Conservation (phyloP, 2,329 filamentous ascomycete species). For the Pseudocercospora eumusae region DNA sequence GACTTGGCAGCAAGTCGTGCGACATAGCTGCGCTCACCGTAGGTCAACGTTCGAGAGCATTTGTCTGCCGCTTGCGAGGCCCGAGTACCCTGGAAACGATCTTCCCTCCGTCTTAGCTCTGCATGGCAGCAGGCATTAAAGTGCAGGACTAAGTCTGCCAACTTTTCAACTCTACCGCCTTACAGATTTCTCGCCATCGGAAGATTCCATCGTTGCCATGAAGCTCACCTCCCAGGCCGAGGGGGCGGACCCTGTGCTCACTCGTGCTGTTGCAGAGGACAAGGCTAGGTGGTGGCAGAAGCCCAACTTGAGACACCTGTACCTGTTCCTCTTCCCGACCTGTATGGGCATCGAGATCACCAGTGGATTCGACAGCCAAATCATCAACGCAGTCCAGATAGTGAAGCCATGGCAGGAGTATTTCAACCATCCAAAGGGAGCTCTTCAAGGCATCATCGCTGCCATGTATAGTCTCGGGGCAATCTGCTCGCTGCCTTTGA, state of each 20-base stretch:
- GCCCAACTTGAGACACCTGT: conserved; percentile 59
- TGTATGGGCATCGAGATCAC: conserved; percentile 66
- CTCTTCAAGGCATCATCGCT: conserved; percentile 57
- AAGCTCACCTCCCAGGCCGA: conserved; percentile 19
- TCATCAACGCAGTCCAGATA: conserved; percentile 36
- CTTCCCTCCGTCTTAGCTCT: conserved; percentile 1
- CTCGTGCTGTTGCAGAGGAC: conserved; percentile 42
- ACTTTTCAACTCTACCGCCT: not conserved
- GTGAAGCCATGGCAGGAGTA: conserved; percentile 29
- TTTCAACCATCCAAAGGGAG: conserved; percentile 50
- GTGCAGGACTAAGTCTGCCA: not conserved
- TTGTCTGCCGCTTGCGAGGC: not conserved
- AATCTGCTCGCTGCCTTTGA: conserved; percentile 59
- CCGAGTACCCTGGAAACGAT: not conserved
- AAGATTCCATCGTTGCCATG: not conserved
- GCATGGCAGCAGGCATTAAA: conserved; percentile 3
- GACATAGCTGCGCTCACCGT: not conserved
- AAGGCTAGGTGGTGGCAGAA: conserved; percentile 58
- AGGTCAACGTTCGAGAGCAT: not conserved
- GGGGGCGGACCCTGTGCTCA: conserved; percentile 29
- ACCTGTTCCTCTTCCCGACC: conserved; percentile 60
- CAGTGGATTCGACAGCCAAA: conserved; percentile 59
- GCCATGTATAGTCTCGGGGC: conserved; percentile 63
- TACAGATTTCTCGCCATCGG: not conserved
- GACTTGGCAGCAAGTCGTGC: not conserved